A percentile compares a stretch with the other conserved stretches of the same genome.
Conservation (phyloP, 2,329 filamentous ascomycete species). For the Berkeleyomyces basicola region DNA sequence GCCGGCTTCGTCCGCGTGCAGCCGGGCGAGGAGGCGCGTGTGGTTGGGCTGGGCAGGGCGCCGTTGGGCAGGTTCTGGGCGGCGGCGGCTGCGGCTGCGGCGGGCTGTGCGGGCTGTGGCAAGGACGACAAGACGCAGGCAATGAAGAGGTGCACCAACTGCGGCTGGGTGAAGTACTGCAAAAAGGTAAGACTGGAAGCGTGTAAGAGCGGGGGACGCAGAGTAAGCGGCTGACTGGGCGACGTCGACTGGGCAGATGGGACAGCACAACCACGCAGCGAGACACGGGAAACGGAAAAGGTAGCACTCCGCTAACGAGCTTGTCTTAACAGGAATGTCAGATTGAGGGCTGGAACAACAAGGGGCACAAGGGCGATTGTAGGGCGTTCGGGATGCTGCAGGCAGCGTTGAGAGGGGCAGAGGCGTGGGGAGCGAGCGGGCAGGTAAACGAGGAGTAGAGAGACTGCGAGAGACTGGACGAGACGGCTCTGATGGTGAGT, state of each 20-base stretch:
- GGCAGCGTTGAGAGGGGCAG: not conserved
- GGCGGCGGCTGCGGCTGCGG: slow-evolving; percentile 18
- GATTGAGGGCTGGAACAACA: slow-evolving; percentile 14
- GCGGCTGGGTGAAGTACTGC: slow-evolving; percentile 29
- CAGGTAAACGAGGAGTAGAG: too few relatives aligned
- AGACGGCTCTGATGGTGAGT: not conserved
- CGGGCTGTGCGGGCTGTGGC: slow-evolving; percentile 19
- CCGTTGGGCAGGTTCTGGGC: slow-evolving; percentile 17
- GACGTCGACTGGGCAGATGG: not conserved
- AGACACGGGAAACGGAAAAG: not conserved
- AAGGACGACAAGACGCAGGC: slow-evolving; percentile 17
- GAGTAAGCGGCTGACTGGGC: not conserved
- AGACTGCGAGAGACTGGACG: not conserved
- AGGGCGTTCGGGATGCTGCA: slow-evolving; percentile 14
- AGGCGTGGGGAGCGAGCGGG: too few relatives aligned
- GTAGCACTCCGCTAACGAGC: not conserved
- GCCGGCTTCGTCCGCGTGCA: slow-evolving; percentile 25
- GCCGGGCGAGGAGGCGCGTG: slow-evolving; percentile 19
- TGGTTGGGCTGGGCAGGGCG: slow-evolving; percentile 21
- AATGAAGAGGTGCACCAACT: slow-evolving; percentile 27
- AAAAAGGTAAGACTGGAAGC: slow-evolving; percentile 24
- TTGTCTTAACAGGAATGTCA: slow-evolving; percentile 14
- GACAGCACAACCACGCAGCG: not conserved
- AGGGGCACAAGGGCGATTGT: slow-evolving; percentile 15
- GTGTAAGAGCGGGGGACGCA: not conserved